Percentiles rank a stretch among this genome's conserved stretches.
Evolutionary conservation across 2,329 filamentous ascomycete genomes (phyloP).

Genomic region (Immersiporthe knoxdaviesiana): DNA sequence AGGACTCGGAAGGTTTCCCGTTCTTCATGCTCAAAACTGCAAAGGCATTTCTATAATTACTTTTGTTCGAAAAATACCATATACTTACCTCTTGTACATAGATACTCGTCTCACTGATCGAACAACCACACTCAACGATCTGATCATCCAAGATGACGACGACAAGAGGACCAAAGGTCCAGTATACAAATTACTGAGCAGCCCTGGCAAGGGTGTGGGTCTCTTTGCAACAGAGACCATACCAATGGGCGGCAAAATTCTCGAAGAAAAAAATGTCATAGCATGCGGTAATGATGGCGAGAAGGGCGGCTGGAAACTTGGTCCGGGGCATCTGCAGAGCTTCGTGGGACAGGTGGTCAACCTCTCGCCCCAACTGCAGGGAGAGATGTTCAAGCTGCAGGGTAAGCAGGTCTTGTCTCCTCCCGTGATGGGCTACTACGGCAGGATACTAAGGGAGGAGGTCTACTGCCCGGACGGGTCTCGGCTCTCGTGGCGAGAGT

Average conservation of each 20-base stretch:
- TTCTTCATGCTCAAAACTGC: background rate
- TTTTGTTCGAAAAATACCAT: background rate
- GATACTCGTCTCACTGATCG: conserved; percentile 5
- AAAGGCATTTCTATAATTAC: too few relatives aligned
- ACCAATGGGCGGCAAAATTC: background rate
- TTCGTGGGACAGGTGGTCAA: conserved; percentile 6
- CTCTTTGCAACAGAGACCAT: conserved; percentile 13
- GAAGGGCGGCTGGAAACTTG: background rate
- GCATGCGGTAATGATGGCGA: conserved; percentile 5
- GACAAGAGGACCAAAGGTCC: background rate
- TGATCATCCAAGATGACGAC: conserved; percentile 4
- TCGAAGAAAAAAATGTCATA: conserved; percentile 8
- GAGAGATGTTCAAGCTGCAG: background rate
- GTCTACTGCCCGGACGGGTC: conserved; percentile 9
- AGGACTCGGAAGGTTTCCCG: background rate
- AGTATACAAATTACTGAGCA: background rate
- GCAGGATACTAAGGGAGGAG: background rate
- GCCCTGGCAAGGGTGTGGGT: conserved; percentile 13
- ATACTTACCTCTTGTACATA: background rate
- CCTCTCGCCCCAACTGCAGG: conserved; percentile 9
- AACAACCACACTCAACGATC: background rate
- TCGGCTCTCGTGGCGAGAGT: conserved; percentile 17
- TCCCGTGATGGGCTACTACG: conserved; percentile 11
- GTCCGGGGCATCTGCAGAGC: background rate
- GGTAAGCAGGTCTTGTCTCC: conserved; percentile 6